These are phyloP conservation scores for Aspergillus spinulosporus DNA, from an alignment of 2,329 filamentous ascomycete genomes.

Conservation along the genomic window DNA sequence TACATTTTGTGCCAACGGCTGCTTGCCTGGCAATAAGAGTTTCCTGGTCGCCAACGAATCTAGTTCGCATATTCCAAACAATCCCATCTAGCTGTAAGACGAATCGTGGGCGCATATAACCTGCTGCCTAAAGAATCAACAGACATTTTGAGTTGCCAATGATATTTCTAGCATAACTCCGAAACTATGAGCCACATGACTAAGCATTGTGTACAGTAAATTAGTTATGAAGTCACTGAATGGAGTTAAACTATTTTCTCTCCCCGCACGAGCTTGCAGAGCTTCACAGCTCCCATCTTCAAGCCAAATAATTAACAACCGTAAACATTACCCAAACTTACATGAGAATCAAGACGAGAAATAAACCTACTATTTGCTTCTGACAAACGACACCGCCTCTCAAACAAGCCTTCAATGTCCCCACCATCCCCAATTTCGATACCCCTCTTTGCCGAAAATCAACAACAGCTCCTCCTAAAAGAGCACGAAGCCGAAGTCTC, in stretches of 20 bases:
- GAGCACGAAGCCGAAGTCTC: conserved; percentile 49
- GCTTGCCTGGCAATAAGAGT: too few relatives aligned
- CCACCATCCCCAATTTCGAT: conserved; percentile 34
- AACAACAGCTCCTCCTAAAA: conserved; percentile 43
- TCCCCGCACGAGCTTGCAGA: conserved; percentile 7
- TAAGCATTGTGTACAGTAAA: conserved; percentile 1
- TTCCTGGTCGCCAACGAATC: too few relatives aligned
- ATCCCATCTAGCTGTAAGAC: too few relatives aligned
- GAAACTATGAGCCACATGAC: background rate
- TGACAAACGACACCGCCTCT: background rate
- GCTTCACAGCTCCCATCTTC: background rate
- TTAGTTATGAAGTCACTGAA: conserved; percentile 7
- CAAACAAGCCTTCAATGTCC: conserved; percentile 6
- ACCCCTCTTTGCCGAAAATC: conserved; percentile 44
- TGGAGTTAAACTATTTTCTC: background rate
- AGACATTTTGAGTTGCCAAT: too few relatives aligned
- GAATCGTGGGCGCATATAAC: too few relatives aligned
- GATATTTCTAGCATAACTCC: too few relatives aligned
- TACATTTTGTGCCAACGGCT: too few relatives aligned
- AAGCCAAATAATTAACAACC: background rate
- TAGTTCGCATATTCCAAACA: too few relatives aligned
- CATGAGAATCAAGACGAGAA: background rate
- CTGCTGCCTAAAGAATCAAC: too few relatives aligned
- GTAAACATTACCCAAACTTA: background rate
- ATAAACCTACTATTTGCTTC: background rate